phyloP scores from a whole-genome alignment of 73 alveolate genomes.

The Paramecium sonneborni region DNA sequence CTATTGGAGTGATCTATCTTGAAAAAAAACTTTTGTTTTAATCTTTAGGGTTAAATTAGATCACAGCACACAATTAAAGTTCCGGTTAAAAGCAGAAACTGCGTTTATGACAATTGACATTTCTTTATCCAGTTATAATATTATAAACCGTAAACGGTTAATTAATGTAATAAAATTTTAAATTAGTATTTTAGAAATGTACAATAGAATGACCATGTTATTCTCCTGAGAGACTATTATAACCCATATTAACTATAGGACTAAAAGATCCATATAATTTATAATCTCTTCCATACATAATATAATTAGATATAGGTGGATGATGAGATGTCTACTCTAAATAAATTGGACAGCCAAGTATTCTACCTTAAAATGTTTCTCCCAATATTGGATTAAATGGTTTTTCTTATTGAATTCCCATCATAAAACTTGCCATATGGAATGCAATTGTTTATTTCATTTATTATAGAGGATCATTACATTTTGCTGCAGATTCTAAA shows the following conservation, averaged over 20 bases:
- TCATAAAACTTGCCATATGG: constrained; percentile 29
- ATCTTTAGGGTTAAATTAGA: constrained; percentile 49
- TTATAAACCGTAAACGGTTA: constrained; percentile 37
- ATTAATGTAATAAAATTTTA: constrained; percentile 36
- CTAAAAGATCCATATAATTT: constrained; percentile 26
- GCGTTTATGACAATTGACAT: constrained; percentile 49
- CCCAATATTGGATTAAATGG: constrained; percentile 63
- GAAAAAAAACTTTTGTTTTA: constrained; percentile 20
- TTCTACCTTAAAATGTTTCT: constrained; percentile 55
- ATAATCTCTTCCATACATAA: constrained; percentile 59
- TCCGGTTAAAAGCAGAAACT: constrained; percentile 53
- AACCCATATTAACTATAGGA: constrained; percentile 48
- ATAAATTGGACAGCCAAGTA: constrained; percentile 61
- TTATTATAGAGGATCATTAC: constrained; percentile 4
- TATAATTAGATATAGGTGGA: constrained; percentile 56
- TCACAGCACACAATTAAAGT: background rate
- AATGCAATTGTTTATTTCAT: constrained; percentile 18
- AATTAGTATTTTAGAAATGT: constrained; percentile 16
- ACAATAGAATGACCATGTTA: constrained; percentile 39
- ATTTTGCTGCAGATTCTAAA: constrained; percentile 44
- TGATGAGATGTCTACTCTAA: constrained; percentile 62
- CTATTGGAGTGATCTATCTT: background rate
- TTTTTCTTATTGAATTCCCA: constrained; percentile 62
- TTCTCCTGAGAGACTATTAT: constrained; percentile 48
- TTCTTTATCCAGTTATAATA: constrained; percentile 41